A percentile compares a stretch with the other conserved stretches of the same genome.
These are phyloP conservation scores for Aquilaria sinensis DNA, from an alignment of 345 rosid genomes.

Conservation along the genomic window DNA sequence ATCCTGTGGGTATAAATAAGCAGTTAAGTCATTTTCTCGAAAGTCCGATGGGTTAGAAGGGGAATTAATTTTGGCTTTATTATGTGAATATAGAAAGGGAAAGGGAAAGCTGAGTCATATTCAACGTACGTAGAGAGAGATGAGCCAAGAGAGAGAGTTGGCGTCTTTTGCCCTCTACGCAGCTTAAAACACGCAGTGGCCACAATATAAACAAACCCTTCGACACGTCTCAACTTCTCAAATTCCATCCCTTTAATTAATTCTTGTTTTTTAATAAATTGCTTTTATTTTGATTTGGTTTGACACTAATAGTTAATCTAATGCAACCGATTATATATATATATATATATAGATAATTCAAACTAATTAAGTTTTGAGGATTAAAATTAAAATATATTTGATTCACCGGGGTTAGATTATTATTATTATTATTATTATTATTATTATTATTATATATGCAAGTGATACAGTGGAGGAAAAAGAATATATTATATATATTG, in stretches of 20 bases:
- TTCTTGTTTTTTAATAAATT: not conserved
- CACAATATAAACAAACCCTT: constrained; percentile 20
- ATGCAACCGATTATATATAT: too few relatives aligned
- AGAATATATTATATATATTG: too few relatives aligned
- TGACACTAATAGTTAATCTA: too few relatives aligned
- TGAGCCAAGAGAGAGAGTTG: constrained; percentile 23
- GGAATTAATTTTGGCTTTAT: constrained; percentile 21
- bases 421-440: too few relatives aligned
- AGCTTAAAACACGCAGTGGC: constrained; percentile 50
- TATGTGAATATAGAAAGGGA: constrained; percentile 9
- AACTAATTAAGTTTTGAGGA: too few relatives aligned
- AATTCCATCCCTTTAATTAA: not conserved
- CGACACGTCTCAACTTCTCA: constrained; percentile 36
- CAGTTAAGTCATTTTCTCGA: not conserved
- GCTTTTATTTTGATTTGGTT: too few relatives aligned
- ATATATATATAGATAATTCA: too few relatives aligned
- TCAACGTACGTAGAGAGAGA: constrained; percentile 23
- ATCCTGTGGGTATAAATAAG: not conserved
- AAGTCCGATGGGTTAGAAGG: constrained; percentile 20
- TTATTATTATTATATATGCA: too few relatives aligned
- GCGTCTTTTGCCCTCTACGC: constrained; percentile 64
- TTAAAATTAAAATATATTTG: too few relatives aligned
- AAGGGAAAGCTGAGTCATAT: constrained; percentile 32
- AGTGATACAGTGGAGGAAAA: too few relatives aligned
- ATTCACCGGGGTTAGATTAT: too few relatives aligned